Evolutionary conservation across 139 green algal species (phyloP).

Genomic region (Chlorella sp.): DNA sequence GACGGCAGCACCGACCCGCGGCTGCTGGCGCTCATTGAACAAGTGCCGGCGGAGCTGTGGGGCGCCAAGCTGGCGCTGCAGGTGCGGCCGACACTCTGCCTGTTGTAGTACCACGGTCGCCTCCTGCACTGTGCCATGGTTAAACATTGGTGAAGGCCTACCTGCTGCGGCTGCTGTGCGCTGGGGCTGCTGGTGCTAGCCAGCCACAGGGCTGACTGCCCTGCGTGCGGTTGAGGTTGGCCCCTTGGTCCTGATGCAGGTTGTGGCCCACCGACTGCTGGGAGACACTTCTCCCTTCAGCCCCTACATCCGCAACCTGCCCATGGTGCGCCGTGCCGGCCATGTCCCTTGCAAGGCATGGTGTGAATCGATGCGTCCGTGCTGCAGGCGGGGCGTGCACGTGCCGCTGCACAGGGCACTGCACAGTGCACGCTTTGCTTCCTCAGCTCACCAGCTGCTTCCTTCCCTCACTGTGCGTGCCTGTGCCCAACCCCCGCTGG

Average conservation of each 20-base stretch:
- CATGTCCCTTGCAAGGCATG: too few species aligned
- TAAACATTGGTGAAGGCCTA: too few species aligned
- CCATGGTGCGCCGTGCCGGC: constrained; percentile 46
- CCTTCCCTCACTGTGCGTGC: too few species aligned
- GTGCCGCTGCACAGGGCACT: too few species aligned
- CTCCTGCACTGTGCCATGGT: not conserved
- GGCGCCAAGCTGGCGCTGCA: constrained; percentile 64
- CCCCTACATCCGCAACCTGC: constrained; percentile 73
- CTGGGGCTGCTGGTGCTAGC: not conserved
- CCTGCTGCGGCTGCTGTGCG: not conserved
- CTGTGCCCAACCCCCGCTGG: too few species aligned
- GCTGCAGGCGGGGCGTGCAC: too few species aligned
- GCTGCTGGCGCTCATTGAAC: constrained; percentile 66
- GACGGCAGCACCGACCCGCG: constrained; percentile 45
- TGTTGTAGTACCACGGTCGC: not conserved
- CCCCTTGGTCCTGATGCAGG: constrained; percentile 20
- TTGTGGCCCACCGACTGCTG: constrained; percentile 61
- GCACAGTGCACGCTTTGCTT: too few species aligned
- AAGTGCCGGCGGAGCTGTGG: constrained; percentile 81
- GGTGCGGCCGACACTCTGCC: constrained; percentile 10
- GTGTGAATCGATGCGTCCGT: too few species aligned
- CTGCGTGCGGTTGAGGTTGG: not conserved
- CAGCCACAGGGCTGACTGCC: not conserved
- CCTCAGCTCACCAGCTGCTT: too few species aligned
- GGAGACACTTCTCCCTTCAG: constrained; percentile 55